Evolutionary conservation across 2,329 filamentous ascomycete genomes (phyloP).

Genomic region (Ceratocystis alfenasii): DNA sequence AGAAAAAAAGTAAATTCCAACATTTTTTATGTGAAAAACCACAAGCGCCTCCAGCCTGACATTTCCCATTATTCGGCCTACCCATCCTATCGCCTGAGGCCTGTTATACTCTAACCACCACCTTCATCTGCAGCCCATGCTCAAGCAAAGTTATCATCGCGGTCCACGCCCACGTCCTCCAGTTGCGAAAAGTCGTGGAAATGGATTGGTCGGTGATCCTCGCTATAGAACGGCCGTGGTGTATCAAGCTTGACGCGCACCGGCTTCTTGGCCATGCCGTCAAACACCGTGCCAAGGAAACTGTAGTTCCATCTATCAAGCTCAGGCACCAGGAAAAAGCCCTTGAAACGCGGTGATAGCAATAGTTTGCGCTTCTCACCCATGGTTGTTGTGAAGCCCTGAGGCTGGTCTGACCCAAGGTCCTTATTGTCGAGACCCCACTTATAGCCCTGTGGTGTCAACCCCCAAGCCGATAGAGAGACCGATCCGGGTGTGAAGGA

Average conservation of each 20-base stretch:
- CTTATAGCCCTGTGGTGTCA: constrained; percentile 85
- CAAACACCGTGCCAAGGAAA: constrained; percentile 88
- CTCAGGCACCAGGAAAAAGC: constrained; percentile 92
- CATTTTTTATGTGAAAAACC: constrained; percentile 3
- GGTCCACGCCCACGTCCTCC: constrained; percentile 92
- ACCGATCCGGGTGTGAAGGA: constrained; percentile 95
- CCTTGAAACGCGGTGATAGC: constrained; percentile 82
- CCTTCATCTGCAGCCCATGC: background rate
- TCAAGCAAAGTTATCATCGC: constrained; percentile 85
- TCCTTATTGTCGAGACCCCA: constrained; percentile 98
- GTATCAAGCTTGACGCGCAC: constrained; percentile 91
- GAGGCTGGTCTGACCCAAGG: constrained; percentile 78
- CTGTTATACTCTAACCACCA: background rate
- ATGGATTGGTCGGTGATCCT: constrained; percentile 81
- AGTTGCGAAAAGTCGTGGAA: constrained; percentile 96
- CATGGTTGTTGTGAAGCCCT: constrained; percentile 84
- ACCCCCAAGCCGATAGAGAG: constrained; percentile 82
- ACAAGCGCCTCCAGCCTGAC: background rate
- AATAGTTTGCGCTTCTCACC: constrained; percentile 92
- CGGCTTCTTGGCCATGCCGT: constrained; percentile 76
- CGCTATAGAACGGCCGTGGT: constrained; percentile 79
- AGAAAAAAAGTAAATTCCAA: constrained; percentile 7
- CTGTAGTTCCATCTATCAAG: constrained; percentile 91
- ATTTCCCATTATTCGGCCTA: background rate
- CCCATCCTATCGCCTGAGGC: background rate